These are phyloP conservation scores for Candida maltosa DNA, from an alignment of 805 yeast species.

Conservation along the genomic window DNA sequence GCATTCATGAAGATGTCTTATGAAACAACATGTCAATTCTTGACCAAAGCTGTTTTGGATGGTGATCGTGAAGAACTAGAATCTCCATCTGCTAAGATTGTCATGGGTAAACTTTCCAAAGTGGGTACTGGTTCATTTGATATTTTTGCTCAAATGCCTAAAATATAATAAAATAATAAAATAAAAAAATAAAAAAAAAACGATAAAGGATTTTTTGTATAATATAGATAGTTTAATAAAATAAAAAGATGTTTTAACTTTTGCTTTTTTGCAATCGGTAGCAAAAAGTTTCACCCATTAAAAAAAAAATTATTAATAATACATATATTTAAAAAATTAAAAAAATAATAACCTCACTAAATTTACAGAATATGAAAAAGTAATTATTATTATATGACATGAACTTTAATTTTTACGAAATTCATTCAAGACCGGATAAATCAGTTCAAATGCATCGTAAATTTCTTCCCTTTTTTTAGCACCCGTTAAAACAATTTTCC, in stretches of 20 bases:
- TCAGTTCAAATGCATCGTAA: slow-evolving; percentile 96
- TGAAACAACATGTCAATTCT: slow-evolving; percentile 96
- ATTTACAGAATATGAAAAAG: neutral
- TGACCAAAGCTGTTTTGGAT: slow-evolving; percentile 93
- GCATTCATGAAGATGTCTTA: slow-evolving; percentile 98
- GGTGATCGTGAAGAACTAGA: slow-evolving; percentile 85
- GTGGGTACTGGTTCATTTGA: slow-evolving; percentile 98
- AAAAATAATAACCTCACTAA: slow-evolving; percentile 1
- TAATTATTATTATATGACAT: too few species aligned
- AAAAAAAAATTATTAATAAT: neutral
- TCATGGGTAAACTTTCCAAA: slow-evolving; percentile 81
- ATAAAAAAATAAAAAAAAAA: too few species aligned
- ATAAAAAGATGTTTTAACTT: neutral
- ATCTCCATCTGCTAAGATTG: slow-evolving; percentile 91
- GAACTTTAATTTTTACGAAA: too few species aligned
- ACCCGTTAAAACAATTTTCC: slow-evolving; percentile 96
- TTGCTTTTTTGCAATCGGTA: neutral
- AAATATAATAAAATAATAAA: slow-evolving; percentile 4
- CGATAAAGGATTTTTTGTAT: too few species aligned
- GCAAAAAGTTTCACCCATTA: neutral
- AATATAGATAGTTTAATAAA: neutral
- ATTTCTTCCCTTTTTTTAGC: slow-evolving; percentile 99
- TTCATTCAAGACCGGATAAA: slow-evolving; percentile 96
- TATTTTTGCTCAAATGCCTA: slow-evolving; percentile 52
- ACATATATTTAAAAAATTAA: neutral